Base-by-base conservation (phyloP, 1,284 basidiomycete species). In the Heterobasidion occidentale region DNA sequence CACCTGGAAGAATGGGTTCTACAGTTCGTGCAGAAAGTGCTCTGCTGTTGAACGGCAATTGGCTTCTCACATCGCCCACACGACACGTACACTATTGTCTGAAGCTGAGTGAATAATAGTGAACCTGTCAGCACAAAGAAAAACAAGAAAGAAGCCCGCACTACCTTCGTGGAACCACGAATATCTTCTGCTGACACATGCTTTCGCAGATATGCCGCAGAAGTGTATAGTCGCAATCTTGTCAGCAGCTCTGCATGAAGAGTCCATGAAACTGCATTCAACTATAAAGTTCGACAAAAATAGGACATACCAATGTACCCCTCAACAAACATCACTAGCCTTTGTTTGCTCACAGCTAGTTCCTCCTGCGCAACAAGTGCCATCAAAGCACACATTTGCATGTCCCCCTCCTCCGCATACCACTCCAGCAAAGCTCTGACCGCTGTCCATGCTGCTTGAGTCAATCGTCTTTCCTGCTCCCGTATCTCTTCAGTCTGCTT, bases 381-480 rank as follows among this genome's bases (percentile, higher is more conserved):
- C 17, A 91, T 64, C 75, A 87, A 79, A 3, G 86, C 81, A 67
- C 88, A 90, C 75, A 83, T 86, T 63, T 90, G 88, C 1, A 90
- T 71, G 61, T 91, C 83, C 5, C 89, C 88, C 70, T 80, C 71
- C 57, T 86, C 83, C 1, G 79, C 79, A 62, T 83, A 81, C n/a
- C 71, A 70, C 57, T 88, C 84, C 44, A 90, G 60, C 1, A 77
- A 74, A 51, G 80, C 77, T 36, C 75, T 70, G 60, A 90, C 62
- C 1, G 80, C 77, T 2, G 70, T 67, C 80, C 86, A 86, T 1
- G 77, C 81, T 8, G 79, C 68, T 36, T 80, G 74, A 33, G 77
- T 74, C 44, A 83, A 70, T 38, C 70, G 70, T 42, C 67, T 67
- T 63, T 90, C 86, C 19, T 83, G 79, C 3, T 74, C 71, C 38